A percentile compares a stretch with the other conserved stretches of the same genome.
These are phyloP conservation scores for Neofusicoccum cordaticola DNA, from an alignment of 2,329 filamentous ascomycete species.

Conservation along the genomic window DNA sequence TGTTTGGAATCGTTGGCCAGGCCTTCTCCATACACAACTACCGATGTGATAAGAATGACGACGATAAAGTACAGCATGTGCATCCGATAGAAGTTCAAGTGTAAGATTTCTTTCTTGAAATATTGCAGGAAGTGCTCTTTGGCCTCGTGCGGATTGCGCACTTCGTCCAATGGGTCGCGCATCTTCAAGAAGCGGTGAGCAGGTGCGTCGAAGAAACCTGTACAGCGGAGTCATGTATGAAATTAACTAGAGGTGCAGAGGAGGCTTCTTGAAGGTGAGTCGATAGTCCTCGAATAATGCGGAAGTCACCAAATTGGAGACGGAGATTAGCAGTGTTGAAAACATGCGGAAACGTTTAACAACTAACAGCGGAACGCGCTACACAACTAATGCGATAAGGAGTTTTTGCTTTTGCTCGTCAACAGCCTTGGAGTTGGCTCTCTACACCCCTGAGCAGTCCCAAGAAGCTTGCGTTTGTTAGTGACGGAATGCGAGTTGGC, in stretches of 20 bases:
- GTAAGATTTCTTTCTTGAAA: slow-evolving; percentile 15
- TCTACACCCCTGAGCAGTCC: neutral
- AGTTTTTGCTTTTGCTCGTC: neutral
- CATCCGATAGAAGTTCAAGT: slow-evolving; percentile 18
- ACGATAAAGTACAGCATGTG: slow-evolving; percentile 33
- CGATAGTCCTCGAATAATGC: neutral
- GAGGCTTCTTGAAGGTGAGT: neutral
- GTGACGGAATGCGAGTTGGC: neutral
- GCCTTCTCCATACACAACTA: slow-evolving; percentile 30
- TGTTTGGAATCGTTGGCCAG: slow-evolving; percentile 24
- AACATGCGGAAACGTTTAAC: neutral
- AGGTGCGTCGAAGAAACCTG: too few species aligned
- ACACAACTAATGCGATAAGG: neutral
- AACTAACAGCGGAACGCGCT: neutral
- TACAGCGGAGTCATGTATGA: too few species aligned
- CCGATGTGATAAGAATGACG: slow-evolving; percentile 27
- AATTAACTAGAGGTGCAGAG: too few species aligned
- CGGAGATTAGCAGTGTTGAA: neutral
- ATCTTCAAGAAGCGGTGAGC: neutral
- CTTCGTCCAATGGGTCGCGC: neutral
- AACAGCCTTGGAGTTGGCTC: neutral
- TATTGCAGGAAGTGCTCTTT: slow-evolving; percentile 14
- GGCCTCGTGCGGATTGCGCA: slow-evolving; percentile 5
- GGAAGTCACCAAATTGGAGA: neutral
- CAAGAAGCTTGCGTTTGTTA: neutral